Evolutionary conservation across 495 filamentous ascomycete species (phyloP), one percentile per base, ranked within the genome.

Genomic region (Hypomontagnella submonticulosa): DNA sequence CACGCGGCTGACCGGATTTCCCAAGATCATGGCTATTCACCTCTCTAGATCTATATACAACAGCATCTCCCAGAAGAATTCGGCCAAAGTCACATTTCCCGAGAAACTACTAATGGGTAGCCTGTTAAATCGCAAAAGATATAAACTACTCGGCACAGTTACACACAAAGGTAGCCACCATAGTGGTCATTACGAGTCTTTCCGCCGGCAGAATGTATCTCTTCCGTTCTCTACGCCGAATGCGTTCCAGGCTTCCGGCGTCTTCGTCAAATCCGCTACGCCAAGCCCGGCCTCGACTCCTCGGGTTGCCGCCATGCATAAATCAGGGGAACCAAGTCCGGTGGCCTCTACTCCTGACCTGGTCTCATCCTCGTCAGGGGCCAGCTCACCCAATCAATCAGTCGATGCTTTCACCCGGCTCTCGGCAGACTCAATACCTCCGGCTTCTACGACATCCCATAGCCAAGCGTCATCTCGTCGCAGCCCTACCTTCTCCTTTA

Each of bases 151-250:
- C 1, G 91, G 89, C 9, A 87, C 96, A 40, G 90, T 99, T 47
- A 95, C 90, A 23, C 95, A 99, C 72, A 97, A 96, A 71, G 95
- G 95, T 15, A 96, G 90, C 60, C 95, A 99, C 76, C 88, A 97
- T 67, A 96, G 92, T 59, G 95, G 95, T 1, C 95, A 99, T 73
- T 99, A 99, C 76, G 95, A 99, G 73, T 92, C 93, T 1, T 98
- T 98, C 77, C 85, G 95, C 27, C 85, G 95, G n/a, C 96, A 97
- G 74, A 87, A 88, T 57, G 72, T 89, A 36, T 88, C 83, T 50
- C 75, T 76, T 44, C 80, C 86, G 1, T 97, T 86, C 67, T 91
- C 92, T 0, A 97, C 92, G 0, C 91, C 92, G 0, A 86, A 89
- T 71, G 84, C 85, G 0, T 92, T 93, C 75, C 87, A 89, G 43